Conservation (phyloP, 2,329 filamentous ascomycete species). For the Alternaria alternata region DNA sequence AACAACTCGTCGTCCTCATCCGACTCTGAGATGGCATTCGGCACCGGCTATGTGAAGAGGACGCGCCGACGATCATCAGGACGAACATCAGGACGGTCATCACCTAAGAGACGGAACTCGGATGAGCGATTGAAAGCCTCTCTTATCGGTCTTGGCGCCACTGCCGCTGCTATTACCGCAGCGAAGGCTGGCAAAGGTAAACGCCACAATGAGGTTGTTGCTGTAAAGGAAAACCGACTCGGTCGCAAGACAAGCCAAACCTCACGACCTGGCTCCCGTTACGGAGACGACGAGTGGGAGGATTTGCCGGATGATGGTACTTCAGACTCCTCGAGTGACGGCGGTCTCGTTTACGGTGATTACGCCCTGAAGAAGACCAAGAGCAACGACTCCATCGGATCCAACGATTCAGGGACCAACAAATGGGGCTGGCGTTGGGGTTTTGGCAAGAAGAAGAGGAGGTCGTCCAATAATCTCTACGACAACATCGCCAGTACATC, state of each 20-base stretch:
- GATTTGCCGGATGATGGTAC: constrained; percentile 48
- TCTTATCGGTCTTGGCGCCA: constrained; percentile 57
- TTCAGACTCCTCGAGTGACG: constrained; percentile 59
- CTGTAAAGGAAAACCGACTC: constrained; percentile 44
- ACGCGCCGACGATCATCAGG: constrained; percentile 29
- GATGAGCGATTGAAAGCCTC: constrained; percentile 58
- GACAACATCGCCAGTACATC: constrained; percentile 48
- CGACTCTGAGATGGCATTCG: constrained; percentile 58
- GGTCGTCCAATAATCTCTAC: constrained; percentile 46
- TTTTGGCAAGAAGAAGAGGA: constrained; percentile 56
- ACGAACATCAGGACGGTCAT: constrained; percentile 22
- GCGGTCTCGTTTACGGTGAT: constrained; percentile 69
- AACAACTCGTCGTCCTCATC: constrained; percentile 58
- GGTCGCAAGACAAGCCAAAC: constrained; percentile 30
- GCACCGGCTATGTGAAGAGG: constrained; percentile 45
- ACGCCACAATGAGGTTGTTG: constrained; percentile 44
- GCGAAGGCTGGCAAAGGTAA: constrained; percentile 48
- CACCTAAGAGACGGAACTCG: constrained; percentile 49
- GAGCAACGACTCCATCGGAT: constrained; percentile 62
- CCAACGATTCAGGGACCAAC: constrained; percentile 61
- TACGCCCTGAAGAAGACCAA: constrained; percentile 48
- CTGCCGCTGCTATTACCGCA: constrained; percentile 58
- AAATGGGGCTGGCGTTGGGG: constrained; percentile 71
- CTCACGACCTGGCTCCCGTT: constrained; percentile 34
- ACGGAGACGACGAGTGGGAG: constrained; percentile 60